These are phyloP conservation scores for Thelonectria rubi DNA, from an alignment of 2,329 filamentous ascomycete species.

Conservation along the genomic window DNA sequence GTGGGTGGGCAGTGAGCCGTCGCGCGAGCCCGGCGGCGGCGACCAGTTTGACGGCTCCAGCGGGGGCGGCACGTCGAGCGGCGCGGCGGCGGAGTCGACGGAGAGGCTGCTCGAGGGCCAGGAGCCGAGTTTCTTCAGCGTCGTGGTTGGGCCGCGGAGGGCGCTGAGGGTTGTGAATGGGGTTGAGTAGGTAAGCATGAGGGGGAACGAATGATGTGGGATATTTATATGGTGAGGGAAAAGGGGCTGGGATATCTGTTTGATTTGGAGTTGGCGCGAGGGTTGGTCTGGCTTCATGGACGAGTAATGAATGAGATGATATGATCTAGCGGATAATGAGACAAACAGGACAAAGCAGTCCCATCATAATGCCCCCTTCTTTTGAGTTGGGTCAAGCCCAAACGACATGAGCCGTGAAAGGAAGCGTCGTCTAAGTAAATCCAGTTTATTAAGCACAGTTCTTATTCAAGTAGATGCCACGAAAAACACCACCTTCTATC, in stretches of 20 bases:
- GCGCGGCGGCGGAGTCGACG: conserved; percentile 55
- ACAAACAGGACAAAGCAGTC: conserved; percentile 23
- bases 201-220: neutral
- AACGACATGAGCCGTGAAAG: no score
- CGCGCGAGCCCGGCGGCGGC: conserved; percentile 32
- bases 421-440: no score
- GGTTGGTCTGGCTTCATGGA: conserved; percentile 1
- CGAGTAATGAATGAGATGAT: neutral
- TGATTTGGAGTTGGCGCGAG: neutral
- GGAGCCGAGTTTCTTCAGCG: conserved; percentile 77
- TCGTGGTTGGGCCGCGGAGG: conserved; percentile 72
- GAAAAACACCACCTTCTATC: no score
- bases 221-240: neutral
- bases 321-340: conserved; percentile 15
- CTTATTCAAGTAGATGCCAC: no score
- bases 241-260: conserved; percentile 6
- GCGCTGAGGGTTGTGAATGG: conserved; percentile 75
- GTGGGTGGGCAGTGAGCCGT: conserved; percentile 46
- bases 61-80: conserved; percentile 36
- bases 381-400: conserved; percentile 1
- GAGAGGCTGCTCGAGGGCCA: conserved; percentile 62
- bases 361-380: conserved; percentile 38
- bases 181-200: conserved; percentile 41
- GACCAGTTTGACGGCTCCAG: conserved; percentile 38
- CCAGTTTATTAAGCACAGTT: no score